phyloP scores from a whole-genome alignment of 768 basidiomycete genomes.

The Mycena albidolilacea region DNA sequence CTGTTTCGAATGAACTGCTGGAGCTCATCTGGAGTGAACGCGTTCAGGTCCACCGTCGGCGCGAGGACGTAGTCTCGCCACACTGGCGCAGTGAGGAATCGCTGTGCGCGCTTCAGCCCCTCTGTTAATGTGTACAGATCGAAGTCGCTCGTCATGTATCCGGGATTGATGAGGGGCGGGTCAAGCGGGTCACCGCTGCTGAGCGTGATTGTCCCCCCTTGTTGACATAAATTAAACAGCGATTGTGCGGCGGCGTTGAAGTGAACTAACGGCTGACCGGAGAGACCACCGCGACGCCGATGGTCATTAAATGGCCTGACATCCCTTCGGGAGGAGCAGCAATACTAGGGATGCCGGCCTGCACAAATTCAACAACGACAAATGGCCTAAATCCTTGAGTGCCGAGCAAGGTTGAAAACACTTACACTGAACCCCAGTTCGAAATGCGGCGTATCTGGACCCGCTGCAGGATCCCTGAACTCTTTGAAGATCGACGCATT shows the following conservation, averaged over 20 bases:
- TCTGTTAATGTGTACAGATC: neutral
- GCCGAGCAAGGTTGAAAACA: neutral
- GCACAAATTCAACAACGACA: neutral
- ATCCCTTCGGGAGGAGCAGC: neutral
- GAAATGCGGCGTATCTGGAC: conserved; percentile 52
- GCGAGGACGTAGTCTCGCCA: neutral
- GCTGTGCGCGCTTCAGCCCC: neutral
- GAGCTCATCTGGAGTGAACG: neutral
- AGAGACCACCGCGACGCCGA: neutral
- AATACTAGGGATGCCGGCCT: neutral
- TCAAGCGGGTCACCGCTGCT: neutral
- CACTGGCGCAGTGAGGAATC: neutral
- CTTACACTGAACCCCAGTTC: conserved; percentile 47
- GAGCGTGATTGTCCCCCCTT: neutral
- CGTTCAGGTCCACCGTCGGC: neutral
- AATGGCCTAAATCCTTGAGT: neutral
- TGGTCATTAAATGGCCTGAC: neutral
- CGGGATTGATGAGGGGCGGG: neutral
- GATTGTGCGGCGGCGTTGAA: neutral
- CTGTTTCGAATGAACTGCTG: neutral
- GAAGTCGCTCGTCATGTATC: neutral
- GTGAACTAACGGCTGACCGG: neutral
- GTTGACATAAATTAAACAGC: neutral
- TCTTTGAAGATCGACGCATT: conserved; percentile 48
- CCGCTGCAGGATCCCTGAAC: conserved; percentile 53